Conservation (phyloP, 345 rosid species). For the Orychophragmus violaceus region DNA sequence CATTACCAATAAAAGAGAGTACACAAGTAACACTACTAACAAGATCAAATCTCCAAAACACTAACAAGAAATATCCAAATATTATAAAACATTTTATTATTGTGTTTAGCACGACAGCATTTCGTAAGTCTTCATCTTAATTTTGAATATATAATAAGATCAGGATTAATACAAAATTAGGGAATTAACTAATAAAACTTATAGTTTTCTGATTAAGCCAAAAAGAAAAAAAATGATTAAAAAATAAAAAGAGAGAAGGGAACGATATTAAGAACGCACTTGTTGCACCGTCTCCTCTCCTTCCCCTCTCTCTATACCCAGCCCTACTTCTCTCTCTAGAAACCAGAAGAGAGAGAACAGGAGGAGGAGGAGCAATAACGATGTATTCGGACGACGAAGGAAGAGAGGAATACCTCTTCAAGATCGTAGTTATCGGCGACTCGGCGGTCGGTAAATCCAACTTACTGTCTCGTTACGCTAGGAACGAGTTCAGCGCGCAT, state of each 20-base stretch:
- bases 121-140: too few relatives aligned
- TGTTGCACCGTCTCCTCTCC: slow-evolving; percentile 13
- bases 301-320: neutral
- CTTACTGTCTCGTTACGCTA: slow-evolving; percentile 71
- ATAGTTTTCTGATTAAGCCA: neutral
- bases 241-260: neutral
- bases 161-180: neutral
- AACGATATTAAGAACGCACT: slow-evolving; percentile 16
- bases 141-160: neutral
- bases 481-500: slow-evolving; percentile 79
- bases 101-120: too few relatives aligned
- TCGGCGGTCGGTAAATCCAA: slow-evolving; percentile 93
- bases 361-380: neutral
- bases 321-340: slow-evolving; percentile 5
- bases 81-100: too few relatives aligned
- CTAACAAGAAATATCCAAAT: too few relatives aligned
- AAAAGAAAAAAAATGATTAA: neutral
- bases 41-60: too few relatives aligned
- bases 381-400: slow-evolving; percentile 53
- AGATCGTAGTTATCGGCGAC: slow-evolving; percentile 82
- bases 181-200: neutral
- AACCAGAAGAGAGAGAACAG: neutral
- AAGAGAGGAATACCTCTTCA: slow-evolving; percentile 78
- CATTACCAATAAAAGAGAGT: too few relatives aligned
- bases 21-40: too few relatives aligned